Evolutionary conservation across 2,329 filamentous ascomycete species (phyloP), one percentile per base, ranked within the genome.

Genomic region (Rosellinia necatrix): DNA sequence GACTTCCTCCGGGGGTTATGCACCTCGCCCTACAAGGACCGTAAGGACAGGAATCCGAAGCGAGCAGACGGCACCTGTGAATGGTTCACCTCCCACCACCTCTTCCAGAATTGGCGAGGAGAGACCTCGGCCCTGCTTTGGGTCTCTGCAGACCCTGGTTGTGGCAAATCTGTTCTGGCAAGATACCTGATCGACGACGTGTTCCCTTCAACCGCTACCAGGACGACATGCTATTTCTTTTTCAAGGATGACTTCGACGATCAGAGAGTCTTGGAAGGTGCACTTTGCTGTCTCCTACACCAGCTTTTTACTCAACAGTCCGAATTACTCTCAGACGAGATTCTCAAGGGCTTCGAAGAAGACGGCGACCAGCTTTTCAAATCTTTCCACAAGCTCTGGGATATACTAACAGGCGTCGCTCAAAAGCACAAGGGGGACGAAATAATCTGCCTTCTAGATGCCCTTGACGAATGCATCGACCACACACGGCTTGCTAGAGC

Each of bases 151-250:
- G 71, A 77, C 49, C 76, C 76, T 2, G 76, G 76, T 0, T 76
- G 73, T 37, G 76, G 75, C 6, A 78, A 78, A 58, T 77, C 76
- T 0, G 76, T 78, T 6, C 58, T 78, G 1, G 66, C 72, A 10
- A 74, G 62, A 53, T 66, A 69, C 29, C 56, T 78, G 1, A 62
- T 73, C 0, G 74, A 78, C 22, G 13, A 61, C 0, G 48, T 68
- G 0, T 53, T 76, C 2, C 49, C 50, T 1, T 62, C 27, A 1
- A 64, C 30, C 0, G 15, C 38, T 1, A 49, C 48, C 1, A 64
- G 60, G 15, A 71, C 64, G 0, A 64, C 63, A 3, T 75, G 71
- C 44, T 78, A 77, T 48, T 79, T 76, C 64, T 78, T 78, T 60
- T 78, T 78, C 66, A 76, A 76, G 27, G 74, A 76, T n/a, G 66